Evolutionary conservation across 2,329 filamentous ascomycete genomes (phyloP).

Genomic region (Exophiala spinifera): DNA sequence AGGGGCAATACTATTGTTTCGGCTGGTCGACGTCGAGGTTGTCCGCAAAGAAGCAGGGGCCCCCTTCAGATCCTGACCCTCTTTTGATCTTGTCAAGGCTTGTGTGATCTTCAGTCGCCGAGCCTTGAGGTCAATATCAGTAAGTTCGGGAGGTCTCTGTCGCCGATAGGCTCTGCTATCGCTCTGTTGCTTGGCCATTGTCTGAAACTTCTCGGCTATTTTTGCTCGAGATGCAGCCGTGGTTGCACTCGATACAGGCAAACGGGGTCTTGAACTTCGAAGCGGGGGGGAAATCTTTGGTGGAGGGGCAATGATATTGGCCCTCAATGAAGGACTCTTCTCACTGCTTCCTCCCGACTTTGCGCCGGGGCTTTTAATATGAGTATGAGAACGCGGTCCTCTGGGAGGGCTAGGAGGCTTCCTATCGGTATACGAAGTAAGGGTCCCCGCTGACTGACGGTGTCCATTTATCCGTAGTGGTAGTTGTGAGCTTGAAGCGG

Average conservation of each 20-base stretch:
- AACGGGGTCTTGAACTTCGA: conserved; percentile 76
- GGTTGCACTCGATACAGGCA: conserved; percentile 71
- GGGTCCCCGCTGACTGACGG: conserved; percentile 21
- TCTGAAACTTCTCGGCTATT: conserved; percentile 56
- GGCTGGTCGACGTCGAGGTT: conserved; percentile 11
- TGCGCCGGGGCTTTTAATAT: conserved; percentile 36
- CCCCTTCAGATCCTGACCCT: conserved; percentile 25
- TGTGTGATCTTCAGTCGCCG: conserved; percentile 77
- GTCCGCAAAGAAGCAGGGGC: not conserved
- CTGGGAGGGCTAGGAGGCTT: conserved; percentile 29
- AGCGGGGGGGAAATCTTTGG: conserved; percentile 75
- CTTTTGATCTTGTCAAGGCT: conserved; percentile 65
- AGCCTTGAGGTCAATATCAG: conserved; percentile 80
- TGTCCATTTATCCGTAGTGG: conserved; percentile 12
- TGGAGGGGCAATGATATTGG: conserved; percentile 67
- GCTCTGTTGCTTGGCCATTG: conserved; percentile 39
- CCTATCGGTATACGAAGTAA: conserved; percentile 9
- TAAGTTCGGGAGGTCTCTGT: conserved; percentile 58
- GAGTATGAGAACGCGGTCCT: conserved; percentile 32
- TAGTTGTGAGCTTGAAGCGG: conserved; percentile 11
- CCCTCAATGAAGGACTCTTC: conserved; percentile 62
- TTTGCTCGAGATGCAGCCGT: conserved; percentile 68
- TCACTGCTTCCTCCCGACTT: conserved; percentile 39
- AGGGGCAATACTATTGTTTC: conserved; percentile 14
- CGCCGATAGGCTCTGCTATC: conserved; percentile 36